phyloP scores from a whole-genome alignment of 2,329 filamentous ascomycete genomes.

The Zymoseptoria crescenta region DNA sequence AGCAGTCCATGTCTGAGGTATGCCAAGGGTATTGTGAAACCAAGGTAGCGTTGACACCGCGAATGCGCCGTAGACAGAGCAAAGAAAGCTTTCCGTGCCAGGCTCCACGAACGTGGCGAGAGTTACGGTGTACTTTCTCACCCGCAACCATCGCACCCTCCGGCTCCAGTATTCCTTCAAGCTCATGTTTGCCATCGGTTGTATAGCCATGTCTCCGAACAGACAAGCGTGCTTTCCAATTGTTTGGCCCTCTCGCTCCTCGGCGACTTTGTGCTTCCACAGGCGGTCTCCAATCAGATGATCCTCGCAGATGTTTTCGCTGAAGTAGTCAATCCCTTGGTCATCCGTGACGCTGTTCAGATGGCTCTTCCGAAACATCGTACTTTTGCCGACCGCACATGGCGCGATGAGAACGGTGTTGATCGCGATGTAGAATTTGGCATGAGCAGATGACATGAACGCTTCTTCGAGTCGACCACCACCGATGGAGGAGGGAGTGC shows the following conservation, averaged over 20 bases:
- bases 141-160: slow-evolving; percentile 81
- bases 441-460: slow-evolving; percentile 88
- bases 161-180: slow-evolving; percentile 69
- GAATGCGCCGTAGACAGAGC: slow-evolving; percentile 71
- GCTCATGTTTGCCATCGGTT: slow-evolving; percentile 79
- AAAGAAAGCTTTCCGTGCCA: slow-evolving; percentile 80
- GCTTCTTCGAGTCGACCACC: slow-evolving; percentile 87
- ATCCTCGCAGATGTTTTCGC: slow-evolving; percentile 93
- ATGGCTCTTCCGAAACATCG: slow-evolving; percentile 94
- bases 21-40: slow-evolving; percentile 45
- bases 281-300: slow-evolving; percentile 89
- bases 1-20: slow-evolving; percentile 59
- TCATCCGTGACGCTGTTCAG: slow-evolving; percentile 62
- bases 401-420: slow-evolving; percentile 86
- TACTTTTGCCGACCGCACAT: slow-evolving; percentile 93
- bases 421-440: slow-evolving; percentile 97
- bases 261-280: slow-evolving; percentile 59
- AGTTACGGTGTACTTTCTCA: slow-evolving; percentile 88
- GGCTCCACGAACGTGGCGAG: slow-evolving; percentile 87
- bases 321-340: slow-evolving; percentile 85
- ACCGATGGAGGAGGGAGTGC: slow-evolving; percentile 34
- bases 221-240: slow-evolving; percentile 76
- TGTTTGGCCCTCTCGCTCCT: slow-evolving; percentile 30
- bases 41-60: slow-evolving; percentile 66
- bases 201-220: slow-evolving; percentile 78